Conservation (phyloP, 768 basidiomycete genomes). For the Tricholoma sp. region DNA sequence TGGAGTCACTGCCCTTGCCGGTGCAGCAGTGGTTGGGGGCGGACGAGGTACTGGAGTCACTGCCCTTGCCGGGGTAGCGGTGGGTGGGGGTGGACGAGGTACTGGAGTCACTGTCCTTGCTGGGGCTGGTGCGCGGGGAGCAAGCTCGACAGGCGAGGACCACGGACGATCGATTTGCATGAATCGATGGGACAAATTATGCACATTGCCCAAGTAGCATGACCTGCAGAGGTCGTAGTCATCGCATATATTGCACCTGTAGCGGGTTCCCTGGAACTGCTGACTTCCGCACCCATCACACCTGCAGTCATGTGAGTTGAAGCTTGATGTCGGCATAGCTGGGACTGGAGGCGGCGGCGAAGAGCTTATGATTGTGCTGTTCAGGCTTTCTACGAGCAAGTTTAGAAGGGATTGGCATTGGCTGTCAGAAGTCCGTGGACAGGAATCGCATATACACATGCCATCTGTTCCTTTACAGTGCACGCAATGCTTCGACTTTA, state of each 20-base stretch:
- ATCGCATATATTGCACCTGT: background rate
- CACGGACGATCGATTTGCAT: background rate
- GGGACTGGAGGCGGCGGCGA: background rate
- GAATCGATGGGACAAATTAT: background rate
- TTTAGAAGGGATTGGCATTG: background rate
- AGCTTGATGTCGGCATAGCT: background rate
- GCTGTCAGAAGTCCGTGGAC: background rate
- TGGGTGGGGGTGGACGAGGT: no score
- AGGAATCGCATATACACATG: background rate
- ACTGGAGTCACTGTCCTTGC: no score
- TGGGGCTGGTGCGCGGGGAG: background rate
- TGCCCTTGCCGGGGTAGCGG: no score
- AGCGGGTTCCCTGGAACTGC: background rate
- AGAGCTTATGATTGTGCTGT: background rate
- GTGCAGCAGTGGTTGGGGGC: no score
- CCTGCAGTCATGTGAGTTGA: background rate
- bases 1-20: no score
- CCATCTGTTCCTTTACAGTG: background rate
- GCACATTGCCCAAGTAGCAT: background rate
- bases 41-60: no score
- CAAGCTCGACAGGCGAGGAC: background rate
- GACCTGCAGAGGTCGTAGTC: background rate
- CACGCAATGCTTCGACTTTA: background rate
- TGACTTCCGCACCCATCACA: background rate
- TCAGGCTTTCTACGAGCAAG: background rate